phyloP scores from a whole-genome alignment of 2,329 filamentous ascomycete species.

The Mycosphaerella arachidis region DNA sequence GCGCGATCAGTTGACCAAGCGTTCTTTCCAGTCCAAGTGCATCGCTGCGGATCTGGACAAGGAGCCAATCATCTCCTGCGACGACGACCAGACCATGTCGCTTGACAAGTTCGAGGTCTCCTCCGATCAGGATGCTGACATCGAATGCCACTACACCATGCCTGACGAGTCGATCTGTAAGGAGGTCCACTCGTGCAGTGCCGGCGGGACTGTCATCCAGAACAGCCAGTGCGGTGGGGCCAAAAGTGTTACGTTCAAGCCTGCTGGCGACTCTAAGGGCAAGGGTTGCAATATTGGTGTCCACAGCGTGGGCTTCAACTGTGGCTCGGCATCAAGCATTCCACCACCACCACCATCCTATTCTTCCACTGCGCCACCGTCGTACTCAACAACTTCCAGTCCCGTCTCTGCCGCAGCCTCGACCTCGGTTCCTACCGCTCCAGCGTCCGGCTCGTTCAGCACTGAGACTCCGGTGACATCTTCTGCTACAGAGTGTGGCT shows the following conservation, averaged over 20 bases:
- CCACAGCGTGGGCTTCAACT: conserved; percentile 72
- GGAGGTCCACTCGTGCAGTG: conserved; percentile 65
- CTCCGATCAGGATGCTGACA: conserved; percentile 64
- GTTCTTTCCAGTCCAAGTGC: conserved; percentile 40
- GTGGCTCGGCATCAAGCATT: conserved; percentile 41
- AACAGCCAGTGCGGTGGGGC: conserved; percentile 94
- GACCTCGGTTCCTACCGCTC: conserved; percentile 10
- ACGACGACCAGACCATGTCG: conserved; percentile 60
- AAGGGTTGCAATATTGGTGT: conserved; percentile 64
- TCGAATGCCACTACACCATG: conserved; percentile 87
- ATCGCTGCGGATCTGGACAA: conserved; percentile 45
- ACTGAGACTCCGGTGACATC: conserved; percentile 7
- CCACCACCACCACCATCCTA: conserved; percentile 27
- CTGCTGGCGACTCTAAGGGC: conserved; percentile 32
- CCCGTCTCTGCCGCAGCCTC: conserved; percentile 10
- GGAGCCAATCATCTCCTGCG: conserved; percentile 40
- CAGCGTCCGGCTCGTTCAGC: neutral
- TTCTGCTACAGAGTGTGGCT: conserved; percentile 14
- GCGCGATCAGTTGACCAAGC: conserved; percentile 52
- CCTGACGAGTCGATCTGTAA: conserved; percentile 76
- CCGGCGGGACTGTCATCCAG: conserved; percentile 63
- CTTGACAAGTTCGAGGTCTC: conserved; percentile 69
- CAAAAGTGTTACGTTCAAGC: conserved; percentile 67
- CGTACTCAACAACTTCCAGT: conserved; percentile 22
- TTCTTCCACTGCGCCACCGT: conserved; percentile 27